A percentile compares a stretch with the other conserved stretches of the same genome.
These are phyloP conservation scores for Musa itinerans DNA, from an alignment of 176 grass and related monocot species.

Conservation along the genomic window DNA sequence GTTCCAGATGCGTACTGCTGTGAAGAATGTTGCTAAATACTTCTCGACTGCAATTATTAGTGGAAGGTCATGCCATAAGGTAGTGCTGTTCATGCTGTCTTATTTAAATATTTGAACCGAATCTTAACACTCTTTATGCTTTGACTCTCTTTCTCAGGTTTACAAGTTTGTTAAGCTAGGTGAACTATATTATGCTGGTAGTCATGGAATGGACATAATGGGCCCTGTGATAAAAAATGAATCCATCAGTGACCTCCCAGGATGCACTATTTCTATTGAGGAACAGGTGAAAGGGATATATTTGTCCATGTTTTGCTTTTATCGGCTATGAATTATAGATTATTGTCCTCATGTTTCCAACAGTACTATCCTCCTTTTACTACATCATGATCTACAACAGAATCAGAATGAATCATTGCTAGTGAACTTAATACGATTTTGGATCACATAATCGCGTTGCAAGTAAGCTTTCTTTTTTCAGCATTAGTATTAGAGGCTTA, in stretches of 20 bases:
- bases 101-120: too few species aligned
- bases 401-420: too few species aligned
- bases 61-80: constrained; percentile 89
- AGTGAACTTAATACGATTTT: too few species aligned
- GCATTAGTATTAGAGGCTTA: too few species aligned
- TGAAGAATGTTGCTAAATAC: constrained; percentile 62
- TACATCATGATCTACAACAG: too few species aligned
- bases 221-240: constrained; percentile 36
- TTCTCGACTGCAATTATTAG: constrained; percentile 88
- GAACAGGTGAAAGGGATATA: constrained; percentile 15
- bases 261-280: constrained; percentile 16
- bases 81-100: constrained; percentile 6
- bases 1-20: constrained; percentile 62
- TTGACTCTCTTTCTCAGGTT: constrained; percentile 24
- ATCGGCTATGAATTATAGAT: too few species aligned
- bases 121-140: too few species aligned
- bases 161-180: constrained; percentile 79
- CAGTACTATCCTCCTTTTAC: too few species aligned
- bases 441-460: too few species aligned
- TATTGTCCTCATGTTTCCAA: too few species aligned
- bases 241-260: constrained; percentile 1
- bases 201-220: constrained; percentile 96
- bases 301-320: too few species aligned
- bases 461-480: too few species aligned
- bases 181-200: constrained; percentile 87